phyloP scores from a whole-genome alignment of 805 yeast species.

The Starmerella gropengiesseri region DNA sequence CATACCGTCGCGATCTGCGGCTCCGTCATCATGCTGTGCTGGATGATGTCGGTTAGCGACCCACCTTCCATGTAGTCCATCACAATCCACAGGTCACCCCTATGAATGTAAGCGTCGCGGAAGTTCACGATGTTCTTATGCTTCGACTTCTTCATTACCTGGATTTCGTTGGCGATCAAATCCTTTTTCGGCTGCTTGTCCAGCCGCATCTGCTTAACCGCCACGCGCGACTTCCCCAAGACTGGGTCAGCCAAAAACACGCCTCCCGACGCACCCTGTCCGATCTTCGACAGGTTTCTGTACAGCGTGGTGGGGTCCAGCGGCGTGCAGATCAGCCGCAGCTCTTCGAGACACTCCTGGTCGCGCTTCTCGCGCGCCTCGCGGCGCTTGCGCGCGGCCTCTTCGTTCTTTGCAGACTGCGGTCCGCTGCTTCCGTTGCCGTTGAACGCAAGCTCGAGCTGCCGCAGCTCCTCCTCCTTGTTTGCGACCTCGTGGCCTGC shows the following conservation, averaged over 20 bases:
- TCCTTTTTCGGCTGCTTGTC: slow-evolving; percentile 95
- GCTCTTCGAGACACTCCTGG: slow-evolving; percentile 56
- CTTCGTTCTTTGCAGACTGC: slow-evolving; percentile 2
- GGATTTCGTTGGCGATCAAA: slow-evolving; percentile 82
- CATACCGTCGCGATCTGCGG: slow-evolving; percentile 93
- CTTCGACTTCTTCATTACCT: slow-evolving; percentile 86
- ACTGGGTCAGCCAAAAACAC: slow-evolving; percentile 70
- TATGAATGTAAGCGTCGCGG: slow-evolving; percentile 69
- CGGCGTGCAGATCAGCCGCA: slow-evolving; percentile 65
- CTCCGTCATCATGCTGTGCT: slow-evolving; percentile 75
- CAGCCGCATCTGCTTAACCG: slow-evolving; percentile 91
- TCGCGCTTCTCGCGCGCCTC: slow-evolving; percentile 69
- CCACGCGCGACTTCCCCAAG: slow-evolving; percentile 43
- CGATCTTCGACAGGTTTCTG: slow-evolving; percentile 43
- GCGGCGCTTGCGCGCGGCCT: slow-evolving; percentile 37
- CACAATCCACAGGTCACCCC: slow-evolving; percentile 70
- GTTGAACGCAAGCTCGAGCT: slow-evolving; percentile 18
- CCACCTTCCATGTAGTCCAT: slow-evolving; percentile 99
- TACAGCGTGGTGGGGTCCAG: slow-evolving; percentile 74
- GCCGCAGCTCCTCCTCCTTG: slow-evolving; percentile 23
- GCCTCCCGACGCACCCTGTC: slow-evolving; percentile 97
- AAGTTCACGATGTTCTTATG: slow-evolving; percentile 92
- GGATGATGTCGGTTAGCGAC: slow-evolving; percentile 86
- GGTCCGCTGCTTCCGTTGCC: background rate
- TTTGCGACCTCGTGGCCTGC: slow-evolving; percentile 19